phyloP scores from a whole-genome alignment of 2,329 filamentous ascomycete species.

The Diatrype stigma region DNA sequence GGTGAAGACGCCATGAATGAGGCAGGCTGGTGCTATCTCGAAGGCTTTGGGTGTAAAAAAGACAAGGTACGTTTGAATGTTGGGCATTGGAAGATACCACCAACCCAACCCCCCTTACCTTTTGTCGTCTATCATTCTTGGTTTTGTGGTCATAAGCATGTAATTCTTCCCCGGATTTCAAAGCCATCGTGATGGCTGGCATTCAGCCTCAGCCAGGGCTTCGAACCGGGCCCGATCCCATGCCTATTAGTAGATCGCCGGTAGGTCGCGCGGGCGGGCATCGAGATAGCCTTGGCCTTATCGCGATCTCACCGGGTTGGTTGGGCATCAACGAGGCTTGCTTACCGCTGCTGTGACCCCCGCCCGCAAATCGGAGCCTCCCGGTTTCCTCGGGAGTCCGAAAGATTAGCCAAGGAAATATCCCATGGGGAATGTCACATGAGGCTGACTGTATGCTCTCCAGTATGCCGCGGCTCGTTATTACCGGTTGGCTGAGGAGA shows the following conservation, averaged over 20 bases:
- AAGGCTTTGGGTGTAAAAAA: conserved; percentile 96
- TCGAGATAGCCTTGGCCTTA: conserved; percentile 9
- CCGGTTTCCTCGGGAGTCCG: conserved; percentile 5
- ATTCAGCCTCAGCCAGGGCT: neutral
- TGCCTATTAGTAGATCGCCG: neutral
- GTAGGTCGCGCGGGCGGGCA: too few relatives aligned
- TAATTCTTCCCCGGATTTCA: neutral
- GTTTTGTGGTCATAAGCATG: neutral
- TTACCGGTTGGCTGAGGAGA: conserved; percentile 84
- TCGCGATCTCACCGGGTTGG: conserved; percentile 21
- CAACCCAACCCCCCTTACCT: conserved; percentile 7
- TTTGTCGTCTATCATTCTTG: conserved; percentile 21
- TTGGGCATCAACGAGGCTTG: conserved; percentile 39
- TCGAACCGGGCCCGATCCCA: neutral
- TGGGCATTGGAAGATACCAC: conserved; percentile 19
- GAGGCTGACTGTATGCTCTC: conserved; percentile 44
- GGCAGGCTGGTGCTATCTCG: conserved; percentile 88
- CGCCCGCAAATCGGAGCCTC: conserved; percentile 24
- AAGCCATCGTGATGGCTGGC: neutral
- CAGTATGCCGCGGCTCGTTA: conserved; percentile 83
- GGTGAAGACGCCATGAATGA: conserved; percentile 89
- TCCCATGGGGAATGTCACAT: conserved; percentile 32
- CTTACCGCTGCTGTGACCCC: conserved; percentile 12
- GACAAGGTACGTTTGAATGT: conserved; percentile 95
- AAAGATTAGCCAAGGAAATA: neutral